A percentile compares a stretch with the other conserved stretches of the same genome.
phyloP scores from a whole-genome alignment of 805 yeast genomes.

The Nakazawaea populi region DNA sequence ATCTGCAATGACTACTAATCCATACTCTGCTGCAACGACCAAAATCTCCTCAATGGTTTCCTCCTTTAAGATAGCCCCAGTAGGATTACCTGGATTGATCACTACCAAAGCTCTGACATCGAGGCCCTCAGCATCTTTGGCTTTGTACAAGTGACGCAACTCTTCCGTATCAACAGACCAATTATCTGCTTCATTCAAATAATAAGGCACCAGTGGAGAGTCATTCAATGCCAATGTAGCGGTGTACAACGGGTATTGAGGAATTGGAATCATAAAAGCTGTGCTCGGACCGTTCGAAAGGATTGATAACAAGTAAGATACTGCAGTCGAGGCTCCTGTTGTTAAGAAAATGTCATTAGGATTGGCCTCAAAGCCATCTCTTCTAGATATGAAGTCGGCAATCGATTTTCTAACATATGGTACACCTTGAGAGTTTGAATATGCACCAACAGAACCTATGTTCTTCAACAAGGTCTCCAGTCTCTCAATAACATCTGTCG shows the following conservation, averaged over 20 bases:
- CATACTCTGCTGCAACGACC: slow-evolving; percentile 75
- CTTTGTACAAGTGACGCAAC: slow-evolving; percentile 47
- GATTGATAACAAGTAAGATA: slow-evolving; percentile 67
- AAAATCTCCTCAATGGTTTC: slow-evolving; percentile 68
- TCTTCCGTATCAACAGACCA: slow-evolving; percentile 81
- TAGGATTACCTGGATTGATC: slow-evolving; percentile 98
- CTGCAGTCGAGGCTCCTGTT: slow-evolving; percentile 94
- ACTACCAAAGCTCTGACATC: slow-evolving; percentile 78
- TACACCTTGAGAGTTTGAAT: slow-evolving; percentile 91
- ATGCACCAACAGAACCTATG: slow-evolving; percentile 88
- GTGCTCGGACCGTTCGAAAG: slow-evolving; percentile 61
- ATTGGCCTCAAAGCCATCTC: slow-evolving; percentile 71
- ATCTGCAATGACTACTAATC: slow-evolving; percentile 87
- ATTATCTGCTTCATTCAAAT: slow-evolving; percentile 67
- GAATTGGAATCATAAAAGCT: slow-evolving; percentile 91
- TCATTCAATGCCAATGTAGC: slow-evolving; percentile 87
- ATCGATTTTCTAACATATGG: slow-evolving; percentile 65
- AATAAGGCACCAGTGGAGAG: slow-evolving; percentile 82
- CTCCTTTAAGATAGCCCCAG: slow-evolving; percentile 74
- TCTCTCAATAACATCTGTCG: slow-evolving; percentile 67
- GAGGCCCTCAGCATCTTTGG: slow-evolving; percentile 45
- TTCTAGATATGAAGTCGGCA: slow-evolving; percentile 68
- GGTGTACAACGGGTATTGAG: slow-evolving; percentile 95
- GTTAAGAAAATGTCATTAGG: slow-evolving; percentile 79
- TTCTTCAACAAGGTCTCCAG: slow-evolving; percentile 56